These are phyloP conservation scores for Cladosporium colombiae DNA, from an alignment of 2,329 filamentous ascomycete genomes.

Conservation along the genomic window DNA sequence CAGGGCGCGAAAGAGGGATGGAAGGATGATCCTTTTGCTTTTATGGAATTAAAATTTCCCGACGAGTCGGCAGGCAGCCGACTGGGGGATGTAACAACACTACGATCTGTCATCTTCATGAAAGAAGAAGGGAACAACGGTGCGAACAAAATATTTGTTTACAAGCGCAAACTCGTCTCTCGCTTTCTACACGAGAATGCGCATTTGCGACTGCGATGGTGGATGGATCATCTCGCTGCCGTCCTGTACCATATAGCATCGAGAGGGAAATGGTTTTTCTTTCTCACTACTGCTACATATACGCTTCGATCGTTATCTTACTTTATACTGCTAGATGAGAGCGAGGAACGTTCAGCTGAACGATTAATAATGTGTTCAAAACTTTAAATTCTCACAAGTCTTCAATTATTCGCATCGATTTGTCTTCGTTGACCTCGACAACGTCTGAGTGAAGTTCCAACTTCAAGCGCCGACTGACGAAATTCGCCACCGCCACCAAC, in stretches of 20 bases:
- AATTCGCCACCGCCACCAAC: background rate
- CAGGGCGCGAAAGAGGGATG: background rate
- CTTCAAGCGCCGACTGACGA: background rate
- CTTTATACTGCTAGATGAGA: constrained; percentile 8
- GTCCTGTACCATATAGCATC: constrained; percentile 10
- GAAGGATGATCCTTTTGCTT: background rate
- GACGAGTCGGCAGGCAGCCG: background rate
- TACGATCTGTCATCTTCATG: background rate
- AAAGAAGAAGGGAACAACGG: background rate
- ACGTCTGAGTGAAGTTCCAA: background rate
- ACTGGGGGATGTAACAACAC: constrained; percentile 6
- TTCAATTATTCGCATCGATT: background rate
- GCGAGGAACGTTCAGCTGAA: background rate
- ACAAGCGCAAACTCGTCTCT: background rate
- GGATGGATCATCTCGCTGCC: background rate
- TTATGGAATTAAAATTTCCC: background rate
- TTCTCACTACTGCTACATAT: background rate
- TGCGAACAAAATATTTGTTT: constrained; percentile 1
- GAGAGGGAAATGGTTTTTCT: background rate
- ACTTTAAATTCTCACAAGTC: background rate
- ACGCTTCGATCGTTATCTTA: background rate
- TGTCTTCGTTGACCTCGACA: background rate
- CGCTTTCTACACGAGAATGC: background rate
- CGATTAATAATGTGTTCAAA: background rate
- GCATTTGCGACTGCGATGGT: constrained; percentile 4